Conservation (phyloP, 169 alveolate species). For the Plasmodium adleri region DNA sequence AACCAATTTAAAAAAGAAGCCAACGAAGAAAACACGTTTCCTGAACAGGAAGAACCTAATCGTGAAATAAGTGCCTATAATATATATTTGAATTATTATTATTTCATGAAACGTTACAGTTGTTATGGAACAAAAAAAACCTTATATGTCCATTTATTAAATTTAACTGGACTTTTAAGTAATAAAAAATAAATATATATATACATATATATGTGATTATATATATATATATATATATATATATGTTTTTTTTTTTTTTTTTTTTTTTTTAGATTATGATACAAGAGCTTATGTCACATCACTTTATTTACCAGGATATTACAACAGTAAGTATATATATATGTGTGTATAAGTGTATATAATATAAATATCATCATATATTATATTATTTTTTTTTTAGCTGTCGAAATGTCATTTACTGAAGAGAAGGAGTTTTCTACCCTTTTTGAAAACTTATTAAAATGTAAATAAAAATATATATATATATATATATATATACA, state of each 20-base stretch:
- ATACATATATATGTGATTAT: no score
- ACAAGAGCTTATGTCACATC: slow-evolving; percentile 33
- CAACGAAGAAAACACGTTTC: no score
- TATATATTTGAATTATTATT: slow-evolving; percentile 21
- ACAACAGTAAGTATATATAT: slow-evolving; percentile 12
- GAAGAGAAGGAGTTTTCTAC: slow-evolving; percentile 1
- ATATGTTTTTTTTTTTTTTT: no score
- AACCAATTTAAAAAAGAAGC: no score
- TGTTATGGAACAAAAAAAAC: slow-evolving; percentile 3
- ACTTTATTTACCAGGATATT: slow-evolving; percentile 48
- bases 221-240: neutral
- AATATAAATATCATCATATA: neutral
- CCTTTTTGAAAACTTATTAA: slow-evolving; percentile 7
- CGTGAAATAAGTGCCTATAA: no score
- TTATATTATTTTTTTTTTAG: slow-evolving; percentile 10
- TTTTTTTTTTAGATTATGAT: slow-evolving; percentile 12
- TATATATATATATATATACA: no score
- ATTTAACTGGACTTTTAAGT: slow-evolving; percentile 47
- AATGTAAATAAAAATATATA: slow-evolving; percentile 20
- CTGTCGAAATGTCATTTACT: slow-evolving; percentile 26
- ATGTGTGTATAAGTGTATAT: no score
- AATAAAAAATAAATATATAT: neutral
- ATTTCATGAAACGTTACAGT: slow-evolving; percentile 18
- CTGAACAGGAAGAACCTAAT: no score
- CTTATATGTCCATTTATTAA: slow-evolving; percentile 31